Evolutionary conservation across 441 rosid genomes (phyloP).

Genomic region (Mallotus japonicus): DNA sequence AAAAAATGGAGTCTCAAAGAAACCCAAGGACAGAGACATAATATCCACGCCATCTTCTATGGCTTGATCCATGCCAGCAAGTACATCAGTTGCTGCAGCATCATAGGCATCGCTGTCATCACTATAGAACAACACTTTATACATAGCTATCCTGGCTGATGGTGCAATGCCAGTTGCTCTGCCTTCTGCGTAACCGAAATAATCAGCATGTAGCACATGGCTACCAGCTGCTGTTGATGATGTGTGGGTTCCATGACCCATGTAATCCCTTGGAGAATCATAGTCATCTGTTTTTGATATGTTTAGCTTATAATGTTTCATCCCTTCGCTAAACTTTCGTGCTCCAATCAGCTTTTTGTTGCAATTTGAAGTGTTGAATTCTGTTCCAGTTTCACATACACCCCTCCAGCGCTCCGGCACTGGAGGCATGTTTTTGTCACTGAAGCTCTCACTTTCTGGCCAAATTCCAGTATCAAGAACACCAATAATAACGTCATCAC

Average conservation of each 20-base stretch:
- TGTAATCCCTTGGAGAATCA: slow-evolving; percentile 71
- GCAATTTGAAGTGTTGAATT: slow-evolving; percentile 43
- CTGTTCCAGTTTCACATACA: slow-evolving; percentile 49
- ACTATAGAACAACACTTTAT: slow-evolving; percentile 64
- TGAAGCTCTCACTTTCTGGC: slow-evolving; percentile 79
- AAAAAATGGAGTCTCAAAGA: slow-evolving; percentile 59
- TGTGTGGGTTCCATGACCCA: slow-evolving; percentile 86
- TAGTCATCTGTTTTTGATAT: slow-evolving; percentile 60
- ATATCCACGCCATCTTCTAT: slow-evolving; percentile 65
- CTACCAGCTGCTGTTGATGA: slow-evolving; percentile 80
- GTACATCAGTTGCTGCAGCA: slow-evolving; percentile 53
- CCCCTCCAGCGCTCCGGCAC: slow-evolving; percentile 70
- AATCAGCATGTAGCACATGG: slow-evolving; percentile 44
- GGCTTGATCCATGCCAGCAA: slow-evolving; percentile 71
- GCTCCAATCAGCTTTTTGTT: slow-evolving; percentile 71
- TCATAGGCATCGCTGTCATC: slow-evolving; percentile 44
- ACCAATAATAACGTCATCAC: slow-evolving; percentile 67
- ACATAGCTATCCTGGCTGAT: slow-evolving; percentile 56
- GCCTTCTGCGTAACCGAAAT: slow-evolving; percentile 67
- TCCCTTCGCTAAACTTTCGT: slow-evolving; percentile 67
- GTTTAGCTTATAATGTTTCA: slow-evolving; percentile 39
- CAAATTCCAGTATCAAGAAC: slow-evolving; percentile 71
- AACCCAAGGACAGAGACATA: slow-evolving; percentile 54
- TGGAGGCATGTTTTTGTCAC: slow-evolving; percentile 60
- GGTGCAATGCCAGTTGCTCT: slow-evolving; percentile 75